These are phyloP conservation scores for Cryptococcus sp. DNA, from an alignment of 1,284 basidiomycete genomes.

Conservation along the genomic window DNA sequence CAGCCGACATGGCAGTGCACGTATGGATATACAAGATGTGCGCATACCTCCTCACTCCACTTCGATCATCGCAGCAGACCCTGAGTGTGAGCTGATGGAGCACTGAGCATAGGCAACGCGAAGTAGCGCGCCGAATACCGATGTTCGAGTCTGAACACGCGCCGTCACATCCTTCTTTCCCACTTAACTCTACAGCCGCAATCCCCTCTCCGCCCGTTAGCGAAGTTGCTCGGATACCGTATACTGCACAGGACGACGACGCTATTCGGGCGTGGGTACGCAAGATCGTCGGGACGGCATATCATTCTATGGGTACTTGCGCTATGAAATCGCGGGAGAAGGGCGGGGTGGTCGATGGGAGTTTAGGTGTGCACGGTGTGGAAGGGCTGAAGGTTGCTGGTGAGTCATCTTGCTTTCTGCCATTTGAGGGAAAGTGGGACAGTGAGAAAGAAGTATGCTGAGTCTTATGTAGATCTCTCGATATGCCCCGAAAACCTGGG, in stretches of 20 bases:
- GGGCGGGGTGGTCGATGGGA: slow-evolving; percentile 65
- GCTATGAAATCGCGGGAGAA: slow-evolving; percentile 64
- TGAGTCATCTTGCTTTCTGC: slow-evolving; percentile 24
- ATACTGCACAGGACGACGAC: slow-evolving; percentile 63
- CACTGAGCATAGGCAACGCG: slow-evolving; percentile 34
- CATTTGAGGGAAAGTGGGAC: too few species aligned
- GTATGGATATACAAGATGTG: slow-evolving; percentile 63
- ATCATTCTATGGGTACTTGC: slow-evolving; percentile 58
- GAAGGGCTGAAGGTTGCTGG: slow-evolving; percentile 62
- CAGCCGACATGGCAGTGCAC: slow-evolving; percentile 60
- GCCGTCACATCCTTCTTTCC: slow-evolving; percentile 59
- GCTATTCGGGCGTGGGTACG: slow-evolving; percentile 57
- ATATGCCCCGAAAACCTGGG: slow-evolving; percentile 59
- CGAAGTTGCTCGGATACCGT: slow-evolving; percentile 56
- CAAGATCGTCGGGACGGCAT: slow-evolving; percentile 33
- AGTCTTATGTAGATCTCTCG: slow-evolving; percentile 52
- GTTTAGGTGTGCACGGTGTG: slow-evolving; percentile 66
- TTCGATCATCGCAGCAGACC: too few species aligned
- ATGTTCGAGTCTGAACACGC: slow-evolving; percentile 61
- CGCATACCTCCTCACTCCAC: slow-evolving; percentile 1
- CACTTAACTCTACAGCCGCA: slow-evolving; percentile 56
- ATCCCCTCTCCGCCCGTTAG: slow-evolving; percentile 54
- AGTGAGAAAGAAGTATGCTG: too few species aligned
- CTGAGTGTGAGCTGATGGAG: too few species aligned
- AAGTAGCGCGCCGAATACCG: slow-evolving; percentile 62